These are phyloP conservation scores for Monilinia fructigena DNA, from an alignment of 2,329 filamentous ascomycete genomes.

Conservation along the genomic window DNA sequence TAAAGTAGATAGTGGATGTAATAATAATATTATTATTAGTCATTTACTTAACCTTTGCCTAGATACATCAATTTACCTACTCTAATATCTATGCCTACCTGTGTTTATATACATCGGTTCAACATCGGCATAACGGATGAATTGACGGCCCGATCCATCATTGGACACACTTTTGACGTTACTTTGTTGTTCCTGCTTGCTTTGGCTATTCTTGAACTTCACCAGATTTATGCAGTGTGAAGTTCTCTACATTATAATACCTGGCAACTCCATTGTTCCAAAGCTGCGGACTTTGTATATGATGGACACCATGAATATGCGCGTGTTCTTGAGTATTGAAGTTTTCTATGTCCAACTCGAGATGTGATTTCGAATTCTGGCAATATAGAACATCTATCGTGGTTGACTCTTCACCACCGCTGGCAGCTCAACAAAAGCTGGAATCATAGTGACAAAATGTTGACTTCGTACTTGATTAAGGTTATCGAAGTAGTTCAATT, in stretches of 20 bases:
- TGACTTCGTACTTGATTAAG: neutral
- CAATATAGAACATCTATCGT: neutral
- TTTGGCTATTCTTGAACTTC: neutral
- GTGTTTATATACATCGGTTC: neutral
- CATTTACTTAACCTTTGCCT: neutral
- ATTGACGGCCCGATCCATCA: conserved; percentile 6
- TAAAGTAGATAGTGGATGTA: neutral
- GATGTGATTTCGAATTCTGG: no score
- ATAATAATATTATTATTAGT: neutral
- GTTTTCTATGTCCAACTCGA: neutral
- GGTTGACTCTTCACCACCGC: neutral
- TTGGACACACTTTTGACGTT: neutral
- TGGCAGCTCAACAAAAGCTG: neutral
- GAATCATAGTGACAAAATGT: neutral
- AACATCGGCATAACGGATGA: neutral
- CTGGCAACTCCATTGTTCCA: neutral
- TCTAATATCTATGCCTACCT: neutral
- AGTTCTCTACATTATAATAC: conserved; percentile 10
- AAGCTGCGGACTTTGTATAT: neutral
- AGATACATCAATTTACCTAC: neutral
- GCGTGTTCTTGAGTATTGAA: neutral
- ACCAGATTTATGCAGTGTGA: conserved; percentile 14
- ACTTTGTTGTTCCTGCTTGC: neutral
- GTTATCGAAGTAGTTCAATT: neutral
- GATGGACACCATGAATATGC: neutral